Percentiles rank a stretch among this genome's conserved stretches.
phyloP scores from a whole-genome alignment of 2,329 filamentous ascomycete genomes.

The Conoideocrella luteorostrata region DNA sequence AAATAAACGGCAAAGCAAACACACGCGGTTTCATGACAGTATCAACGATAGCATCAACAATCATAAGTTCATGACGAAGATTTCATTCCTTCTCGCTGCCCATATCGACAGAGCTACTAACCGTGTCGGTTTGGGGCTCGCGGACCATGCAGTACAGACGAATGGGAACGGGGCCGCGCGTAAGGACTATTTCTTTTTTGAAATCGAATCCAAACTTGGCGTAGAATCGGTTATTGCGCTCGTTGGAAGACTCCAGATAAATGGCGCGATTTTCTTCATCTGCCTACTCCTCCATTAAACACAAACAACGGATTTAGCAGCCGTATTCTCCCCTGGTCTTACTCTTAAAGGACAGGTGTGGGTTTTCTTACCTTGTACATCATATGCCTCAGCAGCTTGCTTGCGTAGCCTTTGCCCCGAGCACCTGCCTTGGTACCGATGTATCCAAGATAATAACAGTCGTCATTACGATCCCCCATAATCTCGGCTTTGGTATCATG shows the following conservation, averaged over 20 bases:
- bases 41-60: too few species aligned
- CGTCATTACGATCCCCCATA: conserved; percentile 58
- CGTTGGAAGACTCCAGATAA: conserved; percentile 74
- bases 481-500: conserved; percentile 64
- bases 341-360: conserved; percentile 19
- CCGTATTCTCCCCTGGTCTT: too few species aligned
- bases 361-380: conserved; percentile 44
- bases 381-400: conserved; percentile 65
- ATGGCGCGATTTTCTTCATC: conserved; percentile 61
- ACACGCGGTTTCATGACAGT: too few species aligned
- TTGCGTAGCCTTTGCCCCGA: conserved; percentile 66
- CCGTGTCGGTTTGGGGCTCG: conserved; percentile 47
- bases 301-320: neutral
- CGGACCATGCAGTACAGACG: conserved; percentile 76
- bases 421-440: conserved; percentile 68
- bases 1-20: too few species aligned
- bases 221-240: conserved; percentile 65
- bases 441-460: conserved; percentile 79
- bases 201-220: conserved; percentile 66
- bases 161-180: conserved; percentile 51
- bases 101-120: conserved; percentile 3
- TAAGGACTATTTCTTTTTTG: conserved; percentile 56
- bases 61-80: too few species aligned
- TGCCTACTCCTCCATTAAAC: conserved; percentile 39
- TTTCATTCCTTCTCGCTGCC: conserved; percentile 3